Evolutionary conservation across 345 rosid genomes (phyloP), one percentile per base, ranked within the genome.

Genomic region (Rhodamnia argentea): DNA sequence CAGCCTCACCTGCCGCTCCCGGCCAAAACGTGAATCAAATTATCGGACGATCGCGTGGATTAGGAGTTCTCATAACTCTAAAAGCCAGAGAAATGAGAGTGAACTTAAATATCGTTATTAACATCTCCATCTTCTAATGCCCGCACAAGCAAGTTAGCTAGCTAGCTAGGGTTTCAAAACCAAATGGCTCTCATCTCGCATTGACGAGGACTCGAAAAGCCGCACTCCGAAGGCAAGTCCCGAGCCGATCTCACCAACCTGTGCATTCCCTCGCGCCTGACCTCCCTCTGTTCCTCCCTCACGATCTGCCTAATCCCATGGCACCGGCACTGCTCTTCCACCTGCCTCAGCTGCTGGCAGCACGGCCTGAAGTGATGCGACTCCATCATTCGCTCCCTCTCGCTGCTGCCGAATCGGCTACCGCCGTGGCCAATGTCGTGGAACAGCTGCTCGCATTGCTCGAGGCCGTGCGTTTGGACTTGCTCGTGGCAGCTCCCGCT

Each of bases 281-380:
- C 27, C n/a, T 83, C 84, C 15, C 55, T 83, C 84, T n/a, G 55
- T 0, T 83, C 58, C 60, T 83, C 84, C 24, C 24, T 83, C 84
- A 83, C 58, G 24, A 84, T 11, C 57, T 84, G 76, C 86, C 81
- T 84, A 47, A 84, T 60, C 14, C 53, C 86, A 23, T 50, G 53
- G 54, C 86, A 84, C 81, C 86, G 59, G 86, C 86, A 84, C 29
- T 44, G 76, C 54, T 44, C 20, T 7, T 84, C 81, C 86, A 84
- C 51, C 81, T 57, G 52, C n/a, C 76, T 47, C 76, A 84, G 27
- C 86, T 84, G 86, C 81, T 84, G 81, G 86, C 86, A 84, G 55
- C 86, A 84, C 22, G 86, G 86, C 55, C 55, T 59, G 53, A 84
- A 57, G 32, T 84, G 81, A 16, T 14, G 74, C 53, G 81, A 84